Evolutionary conservation across 2,329 filamentous ascomycete genomes (phyloP).

Genomic region (Ophiostoma quercus): DNA sequence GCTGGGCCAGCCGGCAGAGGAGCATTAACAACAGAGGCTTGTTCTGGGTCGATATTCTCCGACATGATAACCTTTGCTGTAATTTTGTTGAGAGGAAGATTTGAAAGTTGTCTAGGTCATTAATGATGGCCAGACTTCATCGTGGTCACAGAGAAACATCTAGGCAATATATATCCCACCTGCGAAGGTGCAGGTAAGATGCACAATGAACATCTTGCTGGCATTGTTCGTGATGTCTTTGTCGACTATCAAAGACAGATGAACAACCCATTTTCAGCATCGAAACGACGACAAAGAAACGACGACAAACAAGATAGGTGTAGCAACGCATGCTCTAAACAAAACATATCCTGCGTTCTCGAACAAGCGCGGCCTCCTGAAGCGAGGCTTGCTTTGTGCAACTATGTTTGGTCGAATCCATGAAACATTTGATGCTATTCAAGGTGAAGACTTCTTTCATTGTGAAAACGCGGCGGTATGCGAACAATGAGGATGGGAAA

Average conservation of each 20-base stretch:
- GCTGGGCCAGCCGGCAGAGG: background rate
- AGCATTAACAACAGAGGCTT: background rate
- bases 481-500: background rate
- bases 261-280: background rate
- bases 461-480: background rate
- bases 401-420: background rate
- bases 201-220: background rate
- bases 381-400: background rate
- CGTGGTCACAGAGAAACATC: background rate
- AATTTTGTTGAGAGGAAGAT: background rate
- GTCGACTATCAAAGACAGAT: background rate
- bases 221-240: background rate
- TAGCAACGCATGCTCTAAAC: background rate
- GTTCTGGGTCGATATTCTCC: too few relatives aligned
- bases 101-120: background rate
- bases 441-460: background rate
- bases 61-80: background rate
- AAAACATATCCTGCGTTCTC: background rate
- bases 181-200: background rate
- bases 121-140: background rate
- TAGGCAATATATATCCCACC: background rate
- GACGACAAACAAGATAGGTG: background rate
- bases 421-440: background rate
- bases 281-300: background rate
- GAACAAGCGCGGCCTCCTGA: too few relatives aligned